phyloP scores from a whole-genome alignment of 257 asterid genomes.

The Solanum pinnatisectum region DNA sequence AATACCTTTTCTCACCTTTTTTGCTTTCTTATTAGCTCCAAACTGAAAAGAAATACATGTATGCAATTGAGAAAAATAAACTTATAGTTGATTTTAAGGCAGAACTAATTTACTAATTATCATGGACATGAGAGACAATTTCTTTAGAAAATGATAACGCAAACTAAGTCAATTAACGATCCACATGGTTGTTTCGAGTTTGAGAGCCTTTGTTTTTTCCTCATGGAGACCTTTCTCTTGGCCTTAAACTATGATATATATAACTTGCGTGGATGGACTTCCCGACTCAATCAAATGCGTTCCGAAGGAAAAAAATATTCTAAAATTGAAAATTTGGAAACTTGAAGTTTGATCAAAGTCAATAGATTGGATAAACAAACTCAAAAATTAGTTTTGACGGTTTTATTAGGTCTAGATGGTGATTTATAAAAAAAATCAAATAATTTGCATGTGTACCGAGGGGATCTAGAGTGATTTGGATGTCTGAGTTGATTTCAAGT shows the following conservation, averaged over 20 bases:
- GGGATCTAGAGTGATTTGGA: background rate
- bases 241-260: too few species aligned
- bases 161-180: background rate
- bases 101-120: background rate
- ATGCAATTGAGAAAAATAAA: background rate
- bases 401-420: too few species aligned
- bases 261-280: background rate
- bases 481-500: background rate
- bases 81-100: background rate
- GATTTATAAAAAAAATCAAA: background rate
- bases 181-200: background rate
- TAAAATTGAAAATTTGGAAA: too few species aligned
- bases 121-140: background rate
- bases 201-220: background rate
- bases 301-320: too few species aligned
- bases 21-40: background rate
- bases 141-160: background rate
- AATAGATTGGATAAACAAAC: too few species aligned
- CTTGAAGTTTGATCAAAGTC: background rate
- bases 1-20: background rate
- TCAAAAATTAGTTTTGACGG: too few species aligned
- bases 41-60: background rate
- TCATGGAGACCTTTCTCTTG: too few species aligned
- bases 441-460: background rate
- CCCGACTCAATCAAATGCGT: background rate